Conservation (phyloP, 345 rosid species). For the Theobroma cacao region DNA sequence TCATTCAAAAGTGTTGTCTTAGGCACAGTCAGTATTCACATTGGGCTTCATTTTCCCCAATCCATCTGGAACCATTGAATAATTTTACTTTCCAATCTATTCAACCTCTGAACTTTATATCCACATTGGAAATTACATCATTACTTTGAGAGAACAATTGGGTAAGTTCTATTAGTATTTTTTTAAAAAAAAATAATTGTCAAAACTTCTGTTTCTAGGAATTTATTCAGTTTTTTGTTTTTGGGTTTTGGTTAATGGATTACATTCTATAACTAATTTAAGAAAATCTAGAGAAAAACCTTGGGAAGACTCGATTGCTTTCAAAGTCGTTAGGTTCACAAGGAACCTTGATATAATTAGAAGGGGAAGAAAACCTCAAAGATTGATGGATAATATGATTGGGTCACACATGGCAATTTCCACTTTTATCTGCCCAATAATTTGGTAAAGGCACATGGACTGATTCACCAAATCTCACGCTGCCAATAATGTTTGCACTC, state of each 20-base stretch:
- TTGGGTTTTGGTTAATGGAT: neutral
- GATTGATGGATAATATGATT: neutral
- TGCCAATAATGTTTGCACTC: neutral
- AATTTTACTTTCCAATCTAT: no score
- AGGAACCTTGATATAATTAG: neutral
- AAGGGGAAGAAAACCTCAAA: neutral
- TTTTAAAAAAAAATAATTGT: no score
- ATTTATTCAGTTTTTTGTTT: neutral
- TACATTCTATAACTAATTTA: neutral
- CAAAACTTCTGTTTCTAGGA: no score
- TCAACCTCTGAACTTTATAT: neutral
- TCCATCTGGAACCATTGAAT: neutral
- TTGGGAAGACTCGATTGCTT: neutral
- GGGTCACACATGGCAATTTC: neutral
- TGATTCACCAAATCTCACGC: conserved; percentile 5
- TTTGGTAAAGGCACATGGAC: conserved; percentile 14
- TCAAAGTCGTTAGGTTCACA: neutral
- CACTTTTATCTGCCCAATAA: conserved; percentile 15
- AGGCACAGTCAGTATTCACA: no score
- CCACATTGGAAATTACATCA: neutral
- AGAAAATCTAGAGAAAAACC: neutral
- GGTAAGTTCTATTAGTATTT: neutral
- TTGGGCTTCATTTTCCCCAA: neutral
- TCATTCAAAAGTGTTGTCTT: neutral
- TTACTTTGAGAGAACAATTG: neutral